phyloP scores from a whole-genome alignment of 2,329 filamentous ascomycete genomes.

The Neoarthrinium moseri region DNA sequence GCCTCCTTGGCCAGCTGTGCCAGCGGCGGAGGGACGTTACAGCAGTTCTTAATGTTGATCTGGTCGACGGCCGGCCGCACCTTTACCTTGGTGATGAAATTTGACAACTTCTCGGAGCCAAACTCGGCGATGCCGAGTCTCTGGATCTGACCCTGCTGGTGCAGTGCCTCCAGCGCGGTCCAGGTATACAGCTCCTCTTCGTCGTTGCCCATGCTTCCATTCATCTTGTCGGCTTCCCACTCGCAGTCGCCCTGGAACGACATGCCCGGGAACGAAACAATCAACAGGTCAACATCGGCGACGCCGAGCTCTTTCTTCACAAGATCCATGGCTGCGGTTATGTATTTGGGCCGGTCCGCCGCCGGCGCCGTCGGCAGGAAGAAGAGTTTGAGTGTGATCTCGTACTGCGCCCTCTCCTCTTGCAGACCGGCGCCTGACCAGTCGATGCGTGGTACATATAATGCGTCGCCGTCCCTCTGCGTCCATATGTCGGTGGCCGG shows the following conservation, averaged over 20 bases:
- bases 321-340: conserved; percentile 73
- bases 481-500: conserved; percentile 63
- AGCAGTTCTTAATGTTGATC: conserved; percentile 95
- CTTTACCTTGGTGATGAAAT: conserved; percentile 69
- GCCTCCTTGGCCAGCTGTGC: conserved; percentile 80
- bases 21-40: conserved; percentile 87
- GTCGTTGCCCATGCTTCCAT: conserved; percentile 61
- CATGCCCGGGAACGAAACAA: conserved; percentile 90
- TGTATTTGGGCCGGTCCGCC: conserved; percentile 65
- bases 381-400: conserved; percentile 95
- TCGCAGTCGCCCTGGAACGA: conserved; percentile 92
- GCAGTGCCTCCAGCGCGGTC: conserved; percentile 70
- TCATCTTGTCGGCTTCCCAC: conserved; percentile 66
- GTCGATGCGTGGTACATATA: conserved; percentile 79
- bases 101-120: conserved; percentile 76
- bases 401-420: conserved; percentile 83
- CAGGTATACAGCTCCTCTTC: conserved; percentile 69
- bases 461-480: conserved; percentile 52
- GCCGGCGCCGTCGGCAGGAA: conserved; percentile 73
- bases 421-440: conserved; percentile 68
- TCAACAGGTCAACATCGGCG: conserved; percentile 77
- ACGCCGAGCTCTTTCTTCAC: conserved; percentile 80
- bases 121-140: conserved; percentile 89
- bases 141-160: conserved; percentile 68
- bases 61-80: conserved; percentile 84